A percentile compares a stretch with the other conserved stretches of the same genome.
phyloP scores from a whole-genome alignment of 2,329 filamentous ascomycete species.

The Orbilia quercus region DNA sequence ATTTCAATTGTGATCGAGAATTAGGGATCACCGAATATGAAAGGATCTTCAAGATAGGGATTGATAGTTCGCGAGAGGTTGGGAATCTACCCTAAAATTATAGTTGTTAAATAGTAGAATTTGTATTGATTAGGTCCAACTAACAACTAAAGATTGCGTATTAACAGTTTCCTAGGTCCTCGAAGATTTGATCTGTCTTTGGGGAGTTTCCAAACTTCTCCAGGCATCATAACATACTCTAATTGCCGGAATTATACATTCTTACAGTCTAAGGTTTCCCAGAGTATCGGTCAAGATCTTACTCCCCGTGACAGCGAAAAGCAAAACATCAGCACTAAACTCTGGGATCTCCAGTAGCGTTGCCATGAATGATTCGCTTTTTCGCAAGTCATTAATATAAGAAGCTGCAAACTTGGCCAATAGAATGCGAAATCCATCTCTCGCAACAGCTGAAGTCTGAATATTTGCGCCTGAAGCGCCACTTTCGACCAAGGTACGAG shows the following conservation, averaged over 20 bases:
- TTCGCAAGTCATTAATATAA: slow-evolving; percentile 25
- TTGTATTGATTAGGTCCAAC: too few species aligned
- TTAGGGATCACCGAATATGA: background rate
- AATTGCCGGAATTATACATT: too few species aligned
- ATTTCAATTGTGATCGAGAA: background rate
- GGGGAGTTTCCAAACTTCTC: too few species aligned
- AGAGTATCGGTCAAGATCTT: slow-evolving; percentile 12
- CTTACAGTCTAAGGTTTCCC: slow-evolving; percentile 7
- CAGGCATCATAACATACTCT: too few species aligned
- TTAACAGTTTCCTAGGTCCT: too few species aligned
- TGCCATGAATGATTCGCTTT: slow-evolving; percentile 37
- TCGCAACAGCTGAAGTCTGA: background rate
- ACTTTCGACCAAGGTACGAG: slow-evolving; percentile 9
- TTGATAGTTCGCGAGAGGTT: too few species aligned
- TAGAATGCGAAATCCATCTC: slow-evolving; percentile 46
- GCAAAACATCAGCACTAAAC: slow-evolving; percentile 30
- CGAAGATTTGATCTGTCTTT: too few species aligned
- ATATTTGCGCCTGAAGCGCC: background rate
- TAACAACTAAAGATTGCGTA: too few species aligned
- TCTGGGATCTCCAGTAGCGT: slow-evolving; percentile 19
- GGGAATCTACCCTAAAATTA: too few species aligned
- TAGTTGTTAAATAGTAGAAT: too few species aligned
- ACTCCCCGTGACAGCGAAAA: slow-evolving; percentile 14
- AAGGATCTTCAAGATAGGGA: background rate
- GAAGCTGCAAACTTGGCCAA: slow-evolving; percentile 36